These are phyloP conservation scores for Fomitopsis schrenkii DNA, from an alignment of 1,284 basidiomycete species.

Conservation along the genomic window DNA sequence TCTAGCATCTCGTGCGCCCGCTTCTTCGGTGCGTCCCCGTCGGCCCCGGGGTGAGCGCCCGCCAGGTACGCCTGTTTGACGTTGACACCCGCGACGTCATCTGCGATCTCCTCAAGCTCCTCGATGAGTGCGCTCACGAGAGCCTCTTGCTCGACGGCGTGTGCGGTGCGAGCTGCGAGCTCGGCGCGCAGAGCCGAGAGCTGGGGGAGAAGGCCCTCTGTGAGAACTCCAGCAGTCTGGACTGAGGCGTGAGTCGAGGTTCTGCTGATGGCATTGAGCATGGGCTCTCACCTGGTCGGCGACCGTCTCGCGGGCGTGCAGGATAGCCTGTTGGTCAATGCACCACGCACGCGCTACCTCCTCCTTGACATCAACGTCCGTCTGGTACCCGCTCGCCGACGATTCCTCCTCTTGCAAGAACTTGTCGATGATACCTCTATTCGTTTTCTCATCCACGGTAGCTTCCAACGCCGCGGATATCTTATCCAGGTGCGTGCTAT, in stretches of 20 bases:
- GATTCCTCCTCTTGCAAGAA: neutral
- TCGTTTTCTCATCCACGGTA: neutral
- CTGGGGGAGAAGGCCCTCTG: conserved; percentile 10
- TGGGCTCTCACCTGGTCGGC: conserved; percentile 16
- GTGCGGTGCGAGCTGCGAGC: conserved; percentile 2
- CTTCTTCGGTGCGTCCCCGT: neutral
- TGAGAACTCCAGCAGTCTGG: conserved; percentile 13
- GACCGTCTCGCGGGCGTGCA: conserved; percentile 14
- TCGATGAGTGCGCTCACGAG: conserved; percentile 22
- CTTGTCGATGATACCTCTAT: neutral
- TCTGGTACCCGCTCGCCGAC: neutral
- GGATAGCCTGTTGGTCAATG: conserved; percentile 17
- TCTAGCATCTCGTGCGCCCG: conserved; percentile 5
- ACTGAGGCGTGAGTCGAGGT: neutral
- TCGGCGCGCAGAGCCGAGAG: conserved; percentile 8
- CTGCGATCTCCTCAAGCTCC: conserved; percentile 25
- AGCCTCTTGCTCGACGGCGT: conserved; percentile 17
- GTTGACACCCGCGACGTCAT: conserved; percentile 16
- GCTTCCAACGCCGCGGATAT: conserved; percentile 7
- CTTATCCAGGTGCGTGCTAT: conserved; percentile 12
- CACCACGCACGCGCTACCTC: conserved; percentile 20
- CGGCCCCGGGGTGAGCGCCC: neutral
- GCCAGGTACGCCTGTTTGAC: neutral
- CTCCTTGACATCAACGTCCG: conserved; percentile 10
- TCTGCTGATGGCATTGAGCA: neutral